Evolutionary conservation across 2,329 filamentous ascomycete genomes (phyloP), one percentile per base, ranked within the genome.

Genomic region (Clarireedia paspali): DNA sequence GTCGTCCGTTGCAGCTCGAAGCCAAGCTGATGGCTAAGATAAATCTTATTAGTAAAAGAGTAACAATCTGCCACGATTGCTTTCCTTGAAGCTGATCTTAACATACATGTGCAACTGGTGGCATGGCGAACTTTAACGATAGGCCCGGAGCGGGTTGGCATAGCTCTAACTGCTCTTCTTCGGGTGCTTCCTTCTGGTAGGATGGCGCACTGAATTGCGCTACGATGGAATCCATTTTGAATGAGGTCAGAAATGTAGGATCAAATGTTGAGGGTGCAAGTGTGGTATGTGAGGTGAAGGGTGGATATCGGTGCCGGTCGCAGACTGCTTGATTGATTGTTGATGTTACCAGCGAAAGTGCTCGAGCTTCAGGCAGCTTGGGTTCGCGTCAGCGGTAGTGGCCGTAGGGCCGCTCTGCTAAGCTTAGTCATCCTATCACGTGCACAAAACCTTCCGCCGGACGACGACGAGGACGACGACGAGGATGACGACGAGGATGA

Each of bases 1-100:
- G 82, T 99, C 94, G 78, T 99, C 94, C 65, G 94, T 97, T 74
- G 90, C 90, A 66, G 94, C 89, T 71, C 94, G 91, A 69, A 99
- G 89, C 88, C 94, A 99, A 68, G 90, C 84, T 62, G 91, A 88
- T 65, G 90, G 88, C 89, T 96, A 42, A 9, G 10, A 15, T 30
- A 39, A 36, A 38, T 23, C 4, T 62, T 50, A 59, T 50, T 46
- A 68, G 90, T 84, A 63, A 90, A 88, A 65, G 90, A 88, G 88
- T 96, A 40, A 36, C 14, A 30, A 34, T 5, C 24, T 30, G 24
- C 7, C 62, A 52, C 46, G 44, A 40, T 23, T 27, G 20, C 36
- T 39, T 12, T n/a, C 20, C 1, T 2, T n/a, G 23, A 20, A 44
- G 14, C 20, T n/a, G 2, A 44, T 17, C n/a, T 47, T 39, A 56